Base-by-base conservation (phyloP, 768 basidiomycete genomes). In the Mycena polygramma region DNA sequence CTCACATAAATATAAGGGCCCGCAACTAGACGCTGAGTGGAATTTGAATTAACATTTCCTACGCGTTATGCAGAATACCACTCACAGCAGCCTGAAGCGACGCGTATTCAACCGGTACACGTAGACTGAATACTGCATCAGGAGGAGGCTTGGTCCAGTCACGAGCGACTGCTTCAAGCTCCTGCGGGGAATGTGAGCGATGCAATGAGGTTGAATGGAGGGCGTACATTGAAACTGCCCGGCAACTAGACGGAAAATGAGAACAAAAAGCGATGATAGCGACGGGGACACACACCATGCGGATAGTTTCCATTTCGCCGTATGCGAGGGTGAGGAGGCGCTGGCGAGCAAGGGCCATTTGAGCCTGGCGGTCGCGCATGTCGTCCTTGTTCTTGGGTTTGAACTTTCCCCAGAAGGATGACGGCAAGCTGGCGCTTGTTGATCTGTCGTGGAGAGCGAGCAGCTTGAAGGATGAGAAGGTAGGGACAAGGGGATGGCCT, bases 131-230 rank as follows among this genome's bases (percentile, higher is more conserved):
- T 53, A 86, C 80, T 48, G 89, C 91, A 78, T 92, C 93, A 62
- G 94, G 92, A 19, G 94, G 93, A 15, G 94, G 94, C 75, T 94
- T 94, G 30, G 91, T 89, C 94, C 94, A 96, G 66, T 94, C 93
- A 76, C 92, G 86, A 14, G 94, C 94, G 55, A 92, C 86, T 35
- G 86, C 88, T 74, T 94, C 93, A 26, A 95, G 88, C 80, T 96
- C 94, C 94, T 96, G 66, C 20, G 64, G 45, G 15, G 54, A 69
- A 26, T 9, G 36, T 77, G 48, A 63, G 63, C 66, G 68, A 49
- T 68, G 57, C 51, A 37, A 30, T 14, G 10, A 37, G 11, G 41
- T 22, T 17, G 45, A 67, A 59, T 35, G 57, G 13, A 14, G n/a
- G 22, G 78, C 91, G 69, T 75, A 94, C 94, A 57, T 78, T 81